Evolutionary conservation across 2,329 filamentous ascomycete species (phyloP).

Genomic region (Akanthomyces uredinophilus): DNA sequence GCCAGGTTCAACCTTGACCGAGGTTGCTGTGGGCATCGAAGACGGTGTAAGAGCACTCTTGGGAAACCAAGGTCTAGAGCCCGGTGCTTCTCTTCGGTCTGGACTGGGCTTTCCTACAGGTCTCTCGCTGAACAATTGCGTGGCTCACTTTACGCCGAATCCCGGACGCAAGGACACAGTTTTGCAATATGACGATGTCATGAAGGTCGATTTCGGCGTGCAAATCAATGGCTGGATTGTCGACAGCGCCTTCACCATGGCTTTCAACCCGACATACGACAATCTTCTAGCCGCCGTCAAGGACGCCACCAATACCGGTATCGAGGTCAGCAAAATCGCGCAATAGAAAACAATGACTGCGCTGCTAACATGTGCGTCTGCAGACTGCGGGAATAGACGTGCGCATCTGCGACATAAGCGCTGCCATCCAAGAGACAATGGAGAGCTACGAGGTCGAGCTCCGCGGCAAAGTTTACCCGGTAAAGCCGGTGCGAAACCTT

Average conservation of each 20-base stretch:
- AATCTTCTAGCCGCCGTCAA: slow-evolving; percentile 65
- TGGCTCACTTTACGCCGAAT: slow-evolving; percentile 79
- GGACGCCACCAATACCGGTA: slow-evolving; percentile 75
- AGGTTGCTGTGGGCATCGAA: slow-evolving; percentile 78
- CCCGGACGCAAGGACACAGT: slow-evolving; percentile 67
- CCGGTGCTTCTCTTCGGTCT: slow-evolving; percentile 67
- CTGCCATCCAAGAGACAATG: slow-evolving; percentile 79
- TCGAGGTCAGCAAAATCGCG: slow-evolving; percentile 43
- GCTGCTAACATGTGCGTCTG: neutral
- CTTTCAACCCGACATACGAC: slow-evolving; percentile 68
- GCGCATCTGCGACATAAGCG: slow-evolving; percentile 75
- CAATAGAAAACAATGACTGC: neutral
- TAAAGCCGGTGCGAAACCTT: slow-evolving; percentile 77
- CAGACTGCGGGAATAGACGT: slow-evolving; percentile 72
- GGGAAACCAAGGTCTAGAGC: slow-evolving; percentile 66
- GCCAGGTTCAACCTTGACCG: slow-evolving; percentile 68
- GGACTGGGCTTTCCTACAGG: slow-evolving; percentile 83
- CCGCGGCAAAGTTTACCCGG: slow-evolving; percentile 66
- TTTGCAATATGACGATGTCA: slow-evolving; percentile 62
- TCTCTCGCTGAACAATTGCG: slow-evolving; percentile 72
- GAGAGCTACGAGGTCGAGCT: slow-evolving; percentile 85
- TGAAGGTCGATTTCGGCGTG: slow-evolving; percentile 75
- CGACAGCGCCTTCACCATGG: slow-evolving; percentile 70
- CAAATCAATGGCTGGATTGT: slow-evolving; percentile 73
- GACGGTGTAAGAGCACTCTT: slow-evolving; percentile 69